Evolutionary conservation across 176 grass and related monocot genomes (phyloP).

Genomic region (Oryza nivara): DNA sequence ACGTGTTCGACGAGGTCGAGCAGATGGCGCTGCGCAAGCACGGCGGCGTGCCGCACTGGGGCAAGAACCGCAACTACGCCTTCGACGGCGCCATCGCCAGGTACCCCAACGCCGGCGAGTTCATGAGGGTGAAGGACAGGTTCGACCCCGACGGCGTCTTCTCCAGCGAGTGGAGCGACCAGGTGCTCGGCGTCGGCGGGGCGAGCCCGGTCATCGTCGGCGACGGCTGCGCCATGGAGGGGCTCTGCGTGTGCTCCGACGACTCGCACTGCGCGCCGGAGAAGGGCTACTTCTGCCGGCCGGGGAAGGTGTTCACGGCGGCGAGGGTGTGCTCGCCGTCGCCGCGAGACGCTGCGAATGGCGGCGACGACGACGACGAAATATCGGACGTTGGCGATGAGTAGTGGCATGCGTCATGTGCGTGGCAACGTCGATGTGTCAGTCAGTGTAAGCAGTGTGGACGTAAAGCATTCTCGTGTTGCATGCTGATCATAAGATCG

Average conservation of each 20-base stretch:
- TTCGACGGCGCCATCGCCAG: constrained; percentile 5
- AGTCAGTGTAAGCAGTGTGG: too few species aligned
- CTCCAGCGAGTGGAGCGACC: constrained; percentile 61
- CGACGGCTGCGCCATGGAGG: constrained; percentile 42
- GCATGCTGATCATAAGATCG: too few species aligned
- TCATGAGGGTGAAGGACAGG: not conserved
- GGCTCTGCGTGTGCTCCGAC: constrained; percentile 42
- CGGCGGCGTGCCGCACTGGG: constrained; percentile 50
- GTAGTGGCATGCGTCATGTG: too few species aligned
- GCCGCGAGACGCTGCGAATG: too few species aligned
- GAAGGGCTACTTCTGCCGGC: constrained; percentile 30
- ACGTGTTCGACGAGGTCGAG: constrained; percentile 34
- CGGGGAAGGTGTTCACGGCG: constrained; percentile 27
- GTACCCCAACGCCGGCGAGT: not conserved
- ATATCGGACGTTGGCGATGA: too few species aligned
- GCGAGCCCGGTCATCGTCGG: not conserved
- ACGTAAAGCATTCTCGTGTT: too few species aligned
- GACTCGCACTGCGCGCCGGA: constrained; percentile 44
- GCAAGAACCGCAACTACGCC: constrained; percentile 25
- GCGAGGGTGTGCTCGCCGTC: not conserved
- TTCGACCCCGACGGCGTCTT: not conserved
- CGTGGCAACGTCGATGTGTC: too few species aligned
- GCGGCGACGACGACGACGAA: too few species aligned
- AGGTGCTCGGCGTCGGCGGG: constrained; percentile 44
- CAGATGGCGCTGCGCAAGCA: constrained; percentile 51